These are phyloP conservation scores for Glarea lozoyensis DNA, from an alignment of 495 filamentous ascomycete genomes.

Conservation along the genomic window DNA sequence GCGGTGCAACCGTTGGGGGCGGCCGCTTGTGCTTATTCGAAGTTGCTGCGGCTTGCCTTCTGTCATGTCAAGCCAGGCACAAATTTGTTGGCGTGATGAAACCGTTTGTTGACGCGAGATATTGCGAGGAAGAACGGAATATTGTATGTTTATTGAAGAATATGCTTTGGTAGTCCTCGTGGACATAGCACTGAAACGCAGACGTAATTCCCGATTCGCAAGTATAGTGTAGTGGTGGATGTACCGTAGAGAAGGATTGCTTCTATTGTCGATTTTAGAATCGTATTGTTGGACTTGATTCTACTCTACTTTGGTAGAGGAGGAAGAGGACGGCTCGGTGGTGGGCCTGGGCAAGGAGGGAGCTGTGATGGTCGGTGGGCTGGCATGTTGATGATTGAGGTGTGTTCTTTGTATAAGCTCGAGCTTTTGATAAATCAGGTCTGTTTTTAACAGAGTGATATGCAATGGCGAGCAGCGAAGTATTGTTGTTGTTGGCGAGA, in stretches of 20 bases:
- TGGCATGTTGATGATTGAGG: constrained; percentile 51
- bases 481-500: too few species aligned
- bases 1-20: constrained; percentile 2
- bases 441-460: too few species aligned
- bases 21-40: neutral
- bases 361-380: constrained; percentile 60
- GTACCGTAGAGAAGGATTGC: constrained; percentile 7
- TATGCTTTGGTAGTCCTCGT: too few species aligned
- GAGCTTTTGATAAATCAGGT: too few species aligned
- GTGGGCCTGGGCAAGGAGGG: constrained; percentile 79
- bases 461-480: too few species aligned
- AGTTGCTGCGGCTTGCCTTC: neutral
- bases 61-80: neutral
- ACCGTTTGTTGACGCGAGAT: neutral
- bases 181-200: neutral
- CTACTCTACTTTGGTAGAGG: constrained; percentile 65
- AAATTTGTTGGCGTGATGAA: neutral
- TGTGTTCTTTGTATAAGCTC: too few species aligned
- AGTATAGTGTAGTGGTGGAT: too few species aligned
- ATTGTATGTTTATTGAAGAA: constrained; percentile 4
- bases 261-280: constrained; percentile 11
- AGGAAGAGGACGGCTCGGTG: constrained; percentile 74
- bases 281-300: constrained; percentile 23
- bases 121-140: constrained; percentile 1
- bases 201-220: neutral